Percentiles rank a stretch among this genome's conserved stretches.
Evolutionary conservation across 176 grass and related monocot species (phyloP).

Genomic region (Saccharum spontaneum): DNA sequence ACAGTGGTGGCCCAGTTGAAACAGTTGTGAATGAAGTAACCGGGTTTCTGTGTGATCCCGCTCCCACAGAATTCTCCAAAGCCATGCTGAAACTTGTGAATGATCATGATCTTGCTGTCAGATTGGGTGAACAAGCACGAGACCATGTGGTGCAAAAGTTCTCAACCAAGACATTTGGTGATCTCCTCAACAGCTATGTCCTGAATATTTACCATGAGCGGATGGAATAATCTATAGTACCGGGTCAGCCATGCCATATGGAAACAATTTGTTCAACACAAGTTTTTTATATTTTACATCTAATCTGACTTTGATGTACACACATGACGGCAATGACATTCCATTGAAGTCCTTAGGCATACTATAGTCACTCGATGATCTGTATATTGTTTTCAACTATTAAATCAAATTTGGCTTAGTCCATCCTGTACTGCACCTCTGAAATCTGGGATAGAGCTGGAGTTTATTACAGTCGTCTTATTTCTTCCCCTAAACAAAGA

Average conservation of each 20-base stretch:
- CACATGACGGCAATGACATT: not conserved
- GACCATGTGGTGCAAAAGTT: slow-evolving; percentile 67
- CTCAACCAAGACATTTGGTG: slow-evolving; percentile 79
- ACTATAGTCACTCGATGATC: not conserved
- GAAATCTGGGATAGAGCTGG: not conserved
- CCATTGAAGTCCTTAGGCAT: not conserved
- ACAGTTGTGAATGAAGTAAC: slow-evolving; percentile 73
- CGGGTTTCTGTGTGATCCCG: slow-evolving; percentile 82
- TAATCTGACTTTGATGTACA: slow-evolving; percentile 31
- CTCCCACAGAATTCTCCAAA: slow-evolving; percentile 59
- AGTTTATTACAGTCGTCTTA: not conserved
- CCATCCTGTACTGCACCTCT: not conserved
- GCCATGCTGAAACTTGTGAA: slow-evolving; percentile 73
- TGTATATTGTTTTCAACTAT: slow-evolving; percentile 3
- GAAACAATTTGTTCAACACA: not conserved
- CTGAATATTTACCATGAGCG: slow-evolving; percentile 68
- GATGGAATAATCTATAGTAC: slow-evolving; percentile 47
- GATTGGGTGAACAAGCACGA: slow-evolving; percentile 68
- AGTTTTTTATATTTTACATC: not conserved
- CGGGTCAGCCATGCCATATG: slow-evolving; percentile 7
- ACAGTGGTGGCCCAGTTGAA: slow-evolving; percentile 85
- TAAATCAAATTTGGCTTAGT: not conserved
- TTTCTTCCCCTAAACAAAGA: not conserved
- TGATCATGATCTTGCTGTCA: slow-evolving; percentile 56
- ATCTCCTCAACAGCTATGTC: slow-evolving; percentile 64